A percentile compares a stretch with the other conserved stretches of the same genome.
Conservation (phyloP, 2,329 filamentous ascomycete genomes). For the Pyrenophora graminea region DNA sequence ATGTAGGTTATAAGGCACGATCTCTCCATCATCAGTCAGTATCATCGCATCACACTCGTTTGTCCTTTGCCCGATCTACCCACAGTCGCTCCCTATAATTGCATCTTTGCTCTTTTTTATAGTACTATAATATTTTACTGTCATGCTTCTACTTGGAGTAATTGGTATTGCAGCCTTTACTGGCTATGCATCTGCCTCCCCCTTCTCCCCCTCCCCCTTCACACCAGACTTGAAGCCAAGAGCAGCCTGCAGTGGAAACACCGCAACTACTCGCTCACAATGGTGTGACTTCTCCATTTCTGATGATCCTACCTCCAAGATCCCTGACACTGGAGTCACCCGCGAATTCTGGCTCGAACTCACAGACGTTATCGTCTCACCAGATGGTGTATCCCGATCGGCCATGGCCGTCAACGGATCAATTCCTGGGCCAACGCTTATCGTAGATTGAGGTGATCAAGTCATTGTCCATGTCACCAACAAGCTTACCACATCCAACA, state of each 20-base stretch:
- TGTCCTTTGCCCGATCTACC: too few species aligned
- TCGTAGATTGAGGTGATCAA: constrained; percentile 48
- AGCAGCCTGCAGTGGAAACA: constrained; percentile 39
- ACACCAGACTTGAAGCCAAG: constrained; percentile 2
- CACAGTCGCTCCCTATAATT: background rate
- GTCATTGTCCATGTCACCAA: constrained; percentile 47
- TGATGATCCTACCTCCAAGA: constrained; percentile 23
- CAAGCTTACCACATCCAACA: constrained; percentile 27
- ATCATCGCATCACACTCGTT: too few species aligned
- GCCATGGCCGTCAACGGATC: constrained; percentile 49
- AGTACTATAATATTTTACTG: background rate
- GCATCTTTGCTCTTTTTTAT: background rate
- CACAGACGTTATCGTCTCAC: constrained; percentile 50
- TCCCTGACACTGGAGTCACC: constrained; percentile 60
- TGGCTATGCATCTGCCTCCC: background rate
- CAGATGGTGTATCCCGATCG: constrained; percentile 58
- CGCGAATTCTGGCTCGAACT: constrained; percentile 54
- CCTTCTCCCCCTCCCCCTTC: background rate
- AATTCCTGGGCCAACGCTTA: constrained; percentile 52
- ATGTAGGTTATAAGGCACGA: too few species aligned
- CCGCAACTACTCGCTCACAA: constrained; percentile 31
- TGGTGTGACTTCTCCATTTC: constrained; percentile 56
- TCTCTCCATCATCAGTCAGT: too few species aligned
- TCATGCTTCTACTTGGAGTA: background rate
- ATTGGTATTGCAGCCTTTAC: background rate